phyloP scores from a whole-genome alignment of 768 basidiomycete genomes.

The Amanita muscaria region DNA sequence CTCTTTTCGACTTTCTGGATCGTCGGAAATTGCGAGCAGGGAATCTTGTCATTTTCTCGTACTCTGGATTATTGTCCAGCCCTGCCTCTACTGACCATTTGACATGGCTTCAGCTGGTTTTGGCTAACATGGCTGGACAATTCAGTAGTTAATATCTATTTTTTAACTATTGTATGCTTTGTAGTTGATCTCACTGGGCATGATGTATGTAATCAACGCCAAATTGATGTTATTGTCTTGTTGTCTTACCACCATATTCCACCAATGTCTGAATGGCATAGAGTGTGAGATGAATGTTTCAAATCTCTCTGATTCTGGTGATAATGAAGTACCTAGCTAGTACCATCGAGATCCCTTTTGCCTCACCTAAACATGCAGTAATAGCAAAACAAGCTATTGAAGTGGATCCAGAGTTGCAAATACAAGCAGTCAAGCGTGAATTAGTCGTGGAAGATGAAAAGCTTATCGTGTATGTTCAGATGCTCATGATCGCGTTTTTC shows the following conservation, averaged over 20 bases:
- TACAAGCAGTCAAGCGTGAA: conserved; percentile 67
- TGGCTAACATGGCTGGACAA: background rate
- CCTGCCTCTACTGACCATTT: conserved; percentile 1
- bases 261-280: conserved; percentile 8
- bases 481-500: background rate
- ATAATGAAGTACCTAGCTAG: conserved; percentile 19
- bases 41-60: background rate
- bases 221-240: background rate
- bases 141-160: no score
- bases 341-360: conserved; percentile 72
- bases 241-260: background rate
- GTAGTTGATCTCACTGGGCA: background rate
- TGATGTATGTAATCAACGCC: conserved; percentile 7
- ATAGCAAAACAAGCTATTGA: conserved; percentile 81
- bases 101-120: conserved; percentile 5
- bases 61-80: conserved; percentile 2
- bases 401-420: conserved; percentile 81
- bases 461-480: conserved; percentile 61
- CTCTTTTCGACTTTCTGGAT: no score
- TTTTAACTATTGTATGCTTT: no score
- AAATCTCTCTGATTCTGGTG: background rate
- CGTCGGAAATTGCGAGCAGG: no score
- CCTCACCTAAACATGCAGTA: conserved; percentile 59
- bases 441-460: conserved; percentile 57
- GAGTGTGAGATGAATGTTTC: conserved; percentile 6